Conservation (phyloP, 73 alveolate species). For the Tetrahymena thermophila region DNA sequence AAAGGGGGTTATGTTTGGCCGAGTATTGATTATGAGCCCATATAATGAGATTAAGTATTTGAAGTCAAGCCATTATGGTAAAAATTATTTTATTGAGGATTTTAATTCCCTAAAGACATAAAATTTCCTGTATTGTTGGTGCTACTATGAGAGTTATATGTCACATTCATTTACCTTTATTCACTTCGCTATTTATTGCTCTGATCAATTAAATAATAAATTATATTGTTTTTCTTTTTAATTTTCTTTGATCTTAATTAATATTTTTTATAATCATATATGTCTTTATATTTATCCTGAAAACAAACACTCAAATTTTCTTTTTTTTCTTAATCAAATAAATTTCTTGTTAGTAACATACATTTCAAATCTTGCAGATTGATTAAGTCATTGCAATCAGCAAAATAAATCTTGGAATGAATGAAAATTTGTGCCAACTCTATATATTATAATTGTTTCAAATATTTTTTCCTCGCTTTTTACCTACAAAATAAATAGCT, state of each 20-base stretch:
- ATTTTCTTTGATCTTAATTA: not conserved
- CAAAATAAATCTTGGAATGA: not conserved
- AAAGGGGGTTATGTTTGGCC: not conserved
- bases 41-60: not conserved
- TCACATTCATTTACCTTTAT: not conserved
- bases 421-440: not conserved
- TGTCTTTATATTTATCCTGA: slow-evolving; percentile 1
- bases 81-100: not conserved
- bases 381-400: too few relatives aligned
- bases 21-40: not conserved
- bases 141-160: not conserved
- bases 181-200: not conserved
- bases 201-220: not conserved
- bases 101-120: not conserved
- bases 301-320: not conserved
- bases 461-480: too few relatives aligned
- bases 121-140: not conserved
- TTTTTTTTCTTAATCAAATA: not conserved
- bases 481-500: too few relatives aligned
- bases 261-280: not conserved
- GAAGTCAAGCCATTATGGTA: not conserved
- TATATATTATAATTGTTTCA: too few relatives aligned
- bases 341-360: not conserved
- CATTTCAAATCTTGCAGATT: not conserved
- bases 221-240: not conserved